Conservation (phyloP, 306 rosid genomes). For the Carpinus viminea region DNA sequence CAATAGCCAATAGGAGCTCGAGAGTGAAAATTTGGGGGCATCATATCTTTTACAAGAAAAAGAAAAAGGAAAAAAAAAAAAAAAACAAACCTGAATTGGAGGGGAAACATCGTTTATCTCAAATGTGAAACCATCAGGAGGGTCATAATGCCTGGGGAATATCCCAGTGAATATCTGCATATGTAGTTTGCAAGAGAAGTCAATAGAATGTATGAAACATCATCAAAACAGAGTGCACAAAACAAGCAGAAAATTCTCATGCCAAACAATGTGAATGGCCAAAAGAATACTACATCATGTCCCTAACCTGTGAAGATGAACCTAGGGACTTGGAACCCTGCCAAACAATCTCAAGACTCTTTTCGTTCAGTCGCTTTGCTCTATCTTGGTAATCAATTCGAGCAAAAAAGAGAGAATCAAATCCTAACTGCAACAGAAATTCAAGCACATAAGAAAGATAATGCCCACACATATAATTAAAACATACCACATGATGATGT, state of each 20-base stretch:
- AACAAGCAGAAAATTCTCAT: background rate
- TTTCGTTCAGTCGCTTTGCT: conserved; percentile 63
- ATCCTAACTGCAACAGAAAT: conserved; percentile 69
- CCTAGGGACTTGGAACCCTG: conserved; percentile 70
- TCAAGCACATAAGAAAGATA: conserved; percentile 6
- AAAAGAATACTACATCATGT: conserved; percentile 13
- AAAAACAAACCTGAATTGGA: conserved; percentile 52
- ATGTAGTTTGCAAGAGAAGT: conserved; percentile 20
- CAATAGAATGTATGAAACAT: conserved; percentile 4
- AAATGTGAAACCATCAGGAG: conserved; percentile 81
- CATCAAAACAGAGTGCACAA: conserved; percentile 12
- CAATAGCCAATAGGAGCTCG: conserved; percentile 16
- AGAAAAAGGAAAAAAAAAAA: too few species aligned
- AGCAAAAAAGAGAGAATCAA: conserved; percentile 76
- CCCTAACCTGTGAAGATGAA: conserved; percentile 70
- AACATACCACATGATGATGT: background rate
- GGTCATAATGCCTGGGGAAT: conserved; percentile 82
- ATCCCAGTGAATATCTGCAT: conserved; percentile 82
- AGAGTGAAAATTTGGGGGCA: conserved; percentile 17
- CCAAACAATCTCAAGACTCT: conserved; percentile 84
- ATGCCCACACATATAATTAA: background rate
- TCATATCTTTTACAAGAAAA: background rate
- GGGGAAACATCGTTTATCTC: conserved; percentile 80
- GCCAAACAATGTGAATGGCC: background rate
- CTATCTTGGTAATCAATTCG: conserved; percentile 89